These are phyloP conservation scores for Yamadazyma kitorensis DNA, from an alignment of 805 yeast species.

Conservation along the genomic window DNA sequence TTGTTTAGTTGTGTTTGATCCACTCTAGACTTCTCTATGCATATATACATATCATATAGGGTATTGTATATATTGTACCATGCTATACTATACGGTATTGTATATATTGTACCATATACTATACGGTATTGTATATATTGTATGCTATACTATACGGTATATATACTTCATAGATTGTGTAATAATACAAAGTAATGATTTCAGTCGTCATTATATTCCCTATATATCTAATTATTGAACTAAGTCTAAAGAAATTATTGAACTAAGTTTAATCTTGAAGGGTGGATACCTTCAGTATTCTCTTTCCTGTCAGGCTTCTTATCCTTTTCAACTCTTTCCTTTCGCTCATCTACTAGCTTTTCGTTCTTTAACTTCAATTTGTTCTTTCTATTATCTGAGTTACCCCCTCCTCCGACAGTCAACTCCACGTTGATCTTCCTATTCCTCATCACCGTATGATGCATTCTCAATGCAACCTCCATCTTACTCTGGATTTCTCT, in stretches of 20 bases:
- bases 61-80: too few species aligned
- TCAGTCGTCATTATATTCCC: too few species aligned
- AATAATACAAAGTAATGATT: too few species aligned
- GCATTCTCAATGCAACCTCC: constrained; percentile 82
- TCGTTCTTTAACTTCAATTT: constrained; percentile 81
- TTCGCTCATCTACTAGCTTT: constrained; percentile 68
- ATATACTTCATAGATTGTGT: not conserved
- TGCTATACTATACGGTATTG: not conserved
- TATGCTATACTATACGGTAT: too few species aligned
- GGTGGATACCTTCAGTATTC: constrained; percentile 48
- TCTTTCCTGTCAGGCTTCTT: constrained; percentile 9
- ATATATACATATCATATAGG: too few species aligned
- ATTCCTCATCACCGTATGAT: constrained; percentile 65
- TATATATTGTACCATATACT: too few species aligned
- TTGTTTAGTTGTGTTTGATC: too few species aligned
- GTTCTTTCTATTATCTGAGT: constrained; percentile 58
- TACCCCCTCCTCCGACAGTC: constrained; percentile 98
- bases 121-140: not conserved
- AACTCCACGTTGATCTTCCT: constrained; percentile 92
- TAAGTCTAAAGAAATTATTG: too few species aligned
- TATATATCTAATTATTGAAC: too few species aligned
- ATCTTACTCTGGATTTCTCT: constrained; percentile 71
- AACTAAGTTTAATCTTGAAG: constrained; percentile 59
- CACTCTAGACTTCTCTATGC: too few species aligned
- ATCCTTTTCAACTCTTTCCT: constrained; percentile 44